Evolutionary conservation across 1,139 yeast species (phyloP), one percentile per base, ranked within the genome.

Genomic region (Scheffersomyces parashehatae): DNA sequence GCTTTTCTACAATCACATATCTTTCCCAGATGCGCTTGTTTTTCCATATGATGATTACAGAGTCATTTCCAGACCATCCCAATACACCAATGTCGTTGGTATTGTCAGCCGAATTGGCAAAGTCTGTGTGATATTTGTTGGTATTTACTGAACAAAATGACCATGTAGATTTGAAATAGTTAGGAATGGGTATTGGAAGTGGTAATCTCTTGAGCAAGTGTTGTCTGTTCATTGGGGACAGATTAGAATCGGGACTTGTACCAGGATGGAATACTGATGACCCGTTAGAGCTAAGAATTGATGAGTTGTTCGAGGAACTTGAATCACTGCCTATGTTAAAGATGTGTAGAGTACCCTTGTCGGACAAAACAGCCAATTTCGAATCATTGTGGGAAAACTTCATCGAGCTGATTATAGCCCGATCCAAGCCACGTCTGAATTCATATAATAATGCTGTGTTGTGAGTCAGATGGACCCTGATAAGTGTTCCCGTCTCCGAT

Each of bases 81-180:
- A 91, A 53, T 0, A 80, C 79, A 0, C 96, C 95, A 32, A 64
- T 59, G 52, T 84, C 88, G 44, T 71, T 73, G 15, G 55, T 70
- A 51, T 49, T 64, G 35, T 47, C 48, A 15, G 37, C 37, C 26
- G 26, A 20, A 20, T 20, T 20, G 28, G 35, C 40, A 34, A 37
- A 37, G 12, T 60, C 61, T 3, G 57, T 45, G 48, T 71, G 76
- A 44, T 69, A 59, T 44, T 75, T 67, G 46, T 75, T 77, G 31
- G 90, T 79, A 53, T 86, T 85, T n/a, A 82, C 73, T 0, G 91
- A 84, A 40, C 90, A 89, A 67, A 86, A 88, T 37, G 95, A 85
- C 98, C 97, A 91, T 11, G 87, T 85, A 1, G 95, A 85, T 44
- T 85, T 81, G 65, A 91, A 87, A 62, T 91, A 91, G 40, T 78